These are phyloP conservation scores for Pseudogymnoascus sp. DNA, from an alignment of 2,329 filamentous ascomycete species.

Conservation along the genomic window DNA sequence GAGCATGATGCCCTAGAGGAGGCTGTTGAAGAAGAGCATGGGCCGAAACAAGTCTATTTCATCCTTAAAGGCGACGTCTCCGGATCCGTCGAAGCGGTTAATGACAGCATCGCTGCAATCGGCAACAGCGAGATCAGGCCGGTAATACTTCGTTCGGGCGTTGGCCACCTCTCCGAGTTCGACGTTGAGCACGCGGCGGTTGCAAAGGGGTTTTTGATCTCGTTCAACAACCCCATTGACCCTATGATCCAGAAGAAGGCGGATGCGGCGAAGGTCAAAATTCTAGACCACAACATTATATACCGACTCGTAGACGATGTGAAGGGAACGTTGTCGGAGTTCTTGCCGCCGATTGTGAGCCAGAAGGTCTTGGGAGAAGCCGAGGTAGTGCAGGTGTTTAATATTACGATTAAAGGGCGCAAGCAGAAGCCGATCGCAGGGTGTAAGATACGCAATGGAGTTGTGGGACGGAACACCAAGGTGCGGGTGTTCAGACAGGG, in stretches of 20 bases:
- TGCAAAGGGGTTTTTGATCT: conserved; percentile 69
- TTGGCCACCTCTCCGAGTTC: conserved; percentile 74
- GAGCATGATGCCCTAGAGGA: conserved; percentile 21
- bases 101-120: conserved; percentile 66
- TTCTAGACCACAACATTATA: conserved; percentile 82
- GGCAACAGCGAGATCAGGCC: conserved; percentile 79
- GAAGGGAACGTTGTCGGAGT: conserved; percentile 57
- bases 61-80: conserved; percentile 88
- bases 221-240: conserved; percentile 73
- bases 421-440: conserved; percentile 72
- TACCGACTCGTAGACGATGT: conserved; percentile 72
- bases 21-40: conserved; percentile 31
- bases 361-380: conserved; percentile 78
- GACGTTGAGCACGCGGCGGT: conserved; percentile 82
- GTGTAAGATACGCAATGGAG: conserved; percentile 77
- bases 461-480: conserved; percentile 54
- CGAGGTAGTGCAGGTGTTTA: conserved; percentile 74
- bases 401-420: conserved; percentile 70
- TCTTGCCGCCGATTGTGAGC: conserved; percentile 59
- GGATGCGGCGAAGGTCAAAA: conserved; percentile 61
- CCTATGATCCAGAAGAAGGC: conserved; percentile 63
- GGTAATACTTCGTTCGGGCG: conserved; percentile 66
- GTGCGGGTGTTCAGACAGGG: conserved; percentile 67
- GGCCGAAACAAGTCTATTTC: conserved; percentile 61
- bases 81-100: conserved; percentile 86